Evolutionary conservation across 495 filamentous ascomycete species (phyloP), one percentile per base, ranked within the genome.

Genomic region (Penicillium turbatum): DNA sequence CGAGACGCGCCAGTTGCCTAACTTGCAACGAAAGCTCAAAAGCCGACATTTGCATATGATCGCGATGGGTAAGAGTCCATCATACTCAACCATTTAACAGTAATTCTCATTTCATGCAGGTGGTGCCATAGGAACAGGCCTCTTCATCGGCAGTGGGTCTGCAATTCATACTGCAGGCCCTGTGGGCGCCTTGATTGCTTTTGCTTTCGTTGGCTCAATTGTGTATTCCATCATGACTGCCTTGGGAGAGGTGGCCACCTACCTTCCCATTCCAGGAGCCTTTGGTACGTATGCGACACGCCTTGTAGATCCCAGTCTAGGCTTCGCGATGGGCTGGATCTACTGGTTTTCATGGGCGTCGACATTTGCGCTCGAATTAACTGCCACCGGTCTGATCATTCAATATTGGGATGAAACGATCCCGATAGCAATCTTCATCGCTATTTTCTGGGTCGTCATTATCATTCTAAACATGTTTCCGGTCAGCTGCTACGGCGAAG

Each of bases 311-410:
- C 76, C 79, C 32, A 82, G 83, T 48, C 67, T 90, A 46, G 85
- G 85, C 31, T 89, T 89, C 59, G 82, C 86, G 15, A 81, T 88
- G 56, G 86, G 85, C 13, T 90, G 86, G 84, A 86, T 87, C 51
- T 84, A 79, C 57, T 80, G 77, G 77, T 79, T 79, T 54, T 60
- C 66, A 17, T 67, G 59, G 65, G 69, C 76, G 7, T 80, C 84
- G 27, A 86, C 83, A 0, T 81, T 82, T 38, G 84, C 82, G 30
- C 74, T 86, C 12, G 85, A 88, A 54, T 78, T 89, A 11, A 81
- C 81, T 1, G 85, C 84, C 1, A 82, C 86, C 1, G 77, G 82
- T 3, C 66, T 86, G 32, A 80, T 88, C 52, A 82, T 89, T 29
- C 78, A 83, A 46, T 89, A 79, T 62, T 90, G 86, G 86, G 70